phyloP scores from a whole-genome alignment of 2,329 filamentous ascomycete species.

The Akanthomyces dipterigenus region DNA sequence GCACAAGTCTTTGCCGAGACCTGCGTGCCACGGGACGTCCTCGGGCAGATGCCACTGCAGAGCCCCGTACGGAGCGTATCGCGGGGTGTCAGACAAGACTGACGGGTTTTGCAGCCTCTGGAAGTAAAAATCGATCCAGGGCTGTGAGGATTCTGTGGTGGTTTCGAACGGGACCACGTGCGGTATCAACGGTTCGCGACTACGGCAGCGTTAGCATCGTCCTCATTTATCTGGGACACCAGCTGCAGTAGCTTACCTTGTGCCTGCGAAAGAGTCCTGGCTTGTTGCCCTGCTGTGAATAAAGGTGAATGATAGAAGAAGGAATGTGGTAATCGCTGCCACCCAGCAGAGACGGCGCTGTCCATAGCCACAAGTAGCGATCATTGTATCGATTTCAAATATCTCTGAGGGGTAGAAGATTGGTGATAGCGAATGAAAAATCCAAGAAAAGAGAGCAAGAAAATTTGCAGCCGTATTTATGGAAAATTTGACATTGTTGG shows the following conservation, averaged over 20 bases:
- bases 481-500: neutral
- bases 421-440: neutral
- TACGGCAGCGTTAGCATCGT: neutral
- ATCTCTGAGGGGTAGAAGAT: neutral
- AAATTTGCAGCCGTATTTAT: neutral
- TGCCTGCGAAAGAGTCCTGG: neutral
- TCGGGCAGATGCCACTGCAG: conserved; percentile 26
- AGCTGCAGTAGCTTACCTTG: neutral
- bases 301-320: neutral
- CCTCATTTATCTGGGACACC: neutral
- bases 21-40: conserved; percentile 24
- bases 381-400: neutral
- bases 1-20: conserved; percentile 33
- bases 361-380: neutral
- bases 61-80: conserved; percentile 26
- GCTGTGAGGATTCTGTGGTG: conserved; percentile 15
- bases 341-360: neutral
- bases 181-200: neutral
- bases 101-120: conserved; percentile 26
- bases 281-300: neutral
- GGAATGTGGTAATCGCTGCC: neutral
- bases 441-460: neutral
- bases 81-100: conserved; percentile 19
- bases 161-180: neutral
- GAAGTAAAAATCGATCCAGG: conserved; percentile 27